Evolutionary conservation across 129 eudicot genomes (phyloP).

Genomic region (Calendula officinalis): DNA sequence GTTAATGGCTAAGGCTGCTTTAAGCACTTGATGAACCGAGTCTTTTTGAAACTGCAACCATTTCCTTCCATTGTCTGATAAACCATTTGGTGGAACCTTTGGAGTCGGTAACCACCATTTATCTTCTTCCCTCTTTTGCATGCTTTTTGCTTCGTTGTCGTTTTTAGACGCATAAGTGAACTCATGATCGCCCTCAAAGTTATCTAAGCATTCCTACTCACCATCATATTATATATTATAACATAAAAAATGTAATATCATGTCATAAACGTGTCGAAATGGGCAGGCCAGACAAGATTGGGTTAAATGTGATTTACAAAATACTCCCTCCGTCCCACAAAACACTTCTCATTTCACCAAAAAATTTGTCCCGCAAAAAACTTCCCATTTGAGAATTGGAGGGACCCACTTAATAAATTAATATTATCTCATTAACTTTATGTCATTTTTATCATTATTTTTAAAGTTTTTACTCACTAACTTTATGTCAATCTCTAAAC

Average conservation of each 20-base stretch:
- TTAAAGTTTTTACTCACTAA: too few relatives aligned
- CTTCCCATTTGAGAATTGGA: too few relatives aligned
- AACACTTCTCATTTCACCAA: too few relatives aligned
- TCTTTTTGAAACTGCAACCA: slow-evolving; percentile 91
- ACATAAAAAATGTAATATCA: neutral
- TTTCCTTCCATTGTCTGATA: slow-evolving; percentile 67
- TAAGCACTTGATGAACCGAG: slow-evolving; percentile 85
- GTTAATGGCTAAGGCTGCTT: slow-evolving; percentile 95
- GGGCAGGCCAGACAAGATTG: neutral
- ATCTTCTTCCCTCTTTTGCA: slow-evolving; percentile 60
- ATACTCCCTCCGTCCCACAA: too few relatives aligned
- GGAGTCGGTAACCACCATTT: slow-evolving; percentile 99
- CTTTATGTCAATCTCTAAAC: too few relatives aligned
- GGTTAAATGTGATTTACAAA: neutral
- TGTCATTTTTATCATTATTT: too few relatives aligned
- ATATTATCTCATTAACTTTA: too few relatives aligned
- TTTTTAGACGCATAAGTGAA: slow-evolving; percentile 66
- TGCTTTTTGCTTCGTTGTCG: slow-evolving; percentile 49
- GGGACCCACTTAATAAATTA: too few relatives aligned
- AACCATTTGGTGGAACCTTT: slow-evolving; percentile 78
- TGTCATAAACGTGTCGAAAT: neutral
- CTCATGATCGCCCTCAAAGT: slow-evolving; percentile 75
- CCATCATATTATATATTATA: slow-evolving; percentile 5
- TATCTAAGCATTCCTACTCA: slow-evolving; percentile 78
- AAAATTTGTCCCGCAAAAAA: neutral